Conservation (phyloP, 306 rosid genomes). For the Astragalus glycyphyllos region DNA sequence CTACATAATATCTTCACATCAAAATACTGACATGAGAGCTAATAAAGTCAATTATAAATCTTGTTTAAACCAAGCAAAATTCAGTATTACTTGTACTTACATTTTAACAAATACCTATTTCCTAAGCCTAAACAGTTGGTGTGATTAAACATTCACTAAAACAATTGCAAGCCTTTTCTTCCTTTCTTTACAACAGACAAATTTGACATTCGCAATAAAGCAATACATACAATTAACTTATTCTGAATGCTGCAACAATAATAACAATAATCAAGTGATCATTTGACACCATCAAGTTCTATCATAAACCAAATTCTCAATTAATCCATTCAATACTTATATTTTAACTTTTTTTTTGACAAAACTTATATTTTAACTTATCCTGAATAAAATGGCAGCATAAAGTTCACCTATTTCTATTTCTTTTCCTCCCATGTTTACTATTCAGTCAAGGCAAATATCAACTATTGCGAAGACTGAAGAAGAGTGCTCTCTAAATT, state of each 20-base stretch:
- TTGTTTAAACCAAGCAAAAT: too few relatives aligned
- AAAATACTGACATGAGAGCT: too few relatives aligned
- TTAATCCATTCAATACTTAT: too few relatives aligned
- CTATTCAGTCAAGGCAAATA: slow-evolving; percentile 14
- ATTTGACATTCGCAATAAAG: background rate
- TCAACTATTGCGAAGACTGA: slow-evolving; percentile 7
- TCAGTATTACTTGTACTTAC: too few relatives aligned
- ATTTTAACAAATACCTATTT: too few relatives aligned
- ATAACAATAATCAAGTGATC: slow-evolving; percentile 6
- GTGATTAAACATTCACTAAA: too few relatives aligned
- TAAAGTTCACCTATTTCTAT: background rate
- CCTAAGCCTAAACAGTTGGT: too few relatives aligned
- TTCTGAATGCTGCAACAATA: slow-evolving; percentile 3
- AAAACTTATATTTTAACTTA: too few relatives aligned
- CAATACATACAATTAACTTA: background rate
- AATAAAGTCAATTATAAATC: too few relatives aligned
- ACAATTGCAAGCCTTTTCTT: background rate
- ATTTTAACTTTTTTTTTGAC: too few relatives aligned
- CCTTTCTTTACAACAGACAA: background rate
- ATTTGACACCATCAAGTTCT: background rate
- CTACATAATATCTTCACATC: too few relatives aligned
- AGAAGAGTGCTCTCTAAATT: slow-evolving; percentile 10
- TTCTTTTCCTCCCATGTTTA: slow-evolving; percentile 14
- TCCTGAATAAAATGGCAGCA: background rate
- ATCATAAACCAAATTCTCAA: background rate